These are phyloP conservation scores for Ailanthus altissimus DNA, from an alignment of 345 rosid species.

Conservation along the genomic window DNA sequence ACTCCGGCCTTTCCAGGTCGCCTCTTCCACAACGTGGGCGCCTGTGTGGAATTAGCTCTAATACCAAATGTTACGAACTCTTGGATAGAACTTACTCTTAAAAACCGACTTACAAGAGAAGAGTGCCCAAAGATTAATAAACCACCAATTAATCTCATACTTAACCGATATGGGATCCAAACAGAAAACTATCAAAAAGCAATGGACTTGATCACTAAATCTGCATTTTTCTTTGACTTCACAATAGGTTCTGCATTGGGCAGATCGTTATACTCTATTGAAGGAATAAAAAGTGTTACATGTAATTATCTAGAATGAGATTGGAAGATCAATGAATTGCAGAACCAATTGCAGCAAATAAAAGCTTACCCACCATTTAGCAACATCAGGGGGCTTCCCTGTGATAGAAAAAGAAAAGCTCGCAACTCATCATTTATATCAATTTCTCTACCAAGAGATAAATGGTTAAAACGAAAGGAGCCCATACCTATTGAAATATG, in stretches of 20 bases:
- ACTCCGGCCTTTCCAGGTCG: too few species aligned
- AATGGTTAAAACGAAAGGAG: neutral
- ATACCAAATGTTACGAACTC: too few species aligned
- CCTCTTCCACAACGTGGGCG: too few species aligned
- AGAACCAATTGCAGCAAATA: neutral
- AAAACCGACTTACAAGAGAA: too few species aligned
- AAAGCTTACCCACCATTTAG: constrained; percentile 74
- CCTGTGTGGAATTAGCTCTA: too few species aligned
- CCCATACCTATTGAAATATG: constrained; percentile 75
- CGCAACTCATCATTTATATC: neutral
- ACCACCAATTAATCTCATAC: too few species aligned
- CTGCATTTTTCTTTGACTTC: constrained; percentile 69
- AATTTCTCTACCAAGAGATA: neutral
- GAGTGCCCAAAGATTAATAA: too few species aligned
- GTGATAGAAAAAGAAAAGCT: constrained; percentile 10
- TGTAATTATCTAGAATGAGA: neutral
- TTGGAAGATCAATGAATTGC: neutral
- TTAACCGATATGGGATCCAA: too few species aligned
- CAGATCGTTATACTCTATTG: constrained; percentile 76
- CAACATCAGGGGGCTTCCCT: constrained; percentile 82
- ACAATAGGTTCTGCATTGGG: constrained; percentile 87
- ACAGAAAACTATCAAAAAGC: constrained; percentile 32
- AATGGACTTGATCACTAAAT: constrained; percentile 60
- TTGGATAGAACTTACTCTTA: too few species aligned
- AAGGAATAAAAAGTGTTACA: constrained; percentile 18